Percentiles rank a stretch among this genome's conserved stretches.
phyloP scores from a whole-genome alignment of 2,329 filamentous ascomycete genomes.

The Neonectria coccinea region DNA sequence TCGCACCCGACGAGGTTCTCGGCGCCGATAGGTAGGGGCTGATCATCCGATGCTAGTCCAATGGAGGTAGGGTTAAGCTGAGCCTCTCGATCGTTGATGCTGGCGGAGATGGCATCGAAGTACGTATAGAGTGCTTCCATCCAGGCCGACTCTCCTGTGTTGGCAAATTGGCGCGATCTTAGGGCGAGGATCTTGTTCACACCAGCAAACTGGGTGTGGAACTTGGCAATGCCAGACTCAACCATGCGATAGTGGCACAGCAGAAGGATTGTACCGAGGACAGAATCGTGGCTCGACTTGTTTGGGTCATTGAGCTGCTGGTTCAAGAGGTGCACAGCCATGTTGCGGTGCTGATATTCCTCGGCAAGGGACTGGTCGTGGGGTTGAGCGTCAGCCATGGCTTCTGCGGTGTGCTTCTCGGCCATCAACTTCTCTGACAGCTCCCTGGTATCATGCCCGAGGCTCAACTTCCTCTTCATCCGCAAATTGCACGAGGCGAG shows the following conservation, averaged over 20 bases:
- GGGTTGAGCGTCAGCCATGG: constrained; percentile 59
- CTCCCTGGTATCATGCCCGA: constrained; percentile 68
- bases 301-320: constrained; percentile 81
- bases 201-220: constrained; percentile 92
- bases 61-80: constrained; percentile 79
- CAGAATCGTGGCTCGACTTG: constrained; percentile 84
- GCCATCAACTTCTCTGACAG: constrained; percentile 60
- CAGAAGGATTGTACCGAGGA: constrained; percentile 86
- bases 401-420: constrained; percentile 59
- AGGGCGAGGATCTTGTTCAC: constrained; percentile 90
- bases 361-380: constrained; percentile 79
- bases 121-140: constrained; percentile 94
- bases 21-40: constrained; percentile 68
- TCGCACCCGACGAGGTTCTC: constrained; percentile 93
- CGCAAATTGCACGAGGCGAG: constrained; percentile 89
- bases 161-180: constrained; percentile 63
- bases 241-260: constrained; percentile 94
- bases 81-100: constrained; percentile 90
- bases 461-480: constrained; percentile 79
- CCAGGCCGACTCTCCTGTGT: constrained; percentile 81
- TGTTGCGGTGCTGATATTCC: constrained; percentile 82
- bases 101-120: constrained; percentile 92
- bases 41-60: constrained; percentile 61
- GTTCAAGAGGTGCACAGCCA: constrained; percentile 86
- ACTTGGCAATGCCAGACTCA: constrained; percentile 91